Base-by-base conservation (phyloP, 306 rosid genomes). In the Citrullus amarus region DNA sequence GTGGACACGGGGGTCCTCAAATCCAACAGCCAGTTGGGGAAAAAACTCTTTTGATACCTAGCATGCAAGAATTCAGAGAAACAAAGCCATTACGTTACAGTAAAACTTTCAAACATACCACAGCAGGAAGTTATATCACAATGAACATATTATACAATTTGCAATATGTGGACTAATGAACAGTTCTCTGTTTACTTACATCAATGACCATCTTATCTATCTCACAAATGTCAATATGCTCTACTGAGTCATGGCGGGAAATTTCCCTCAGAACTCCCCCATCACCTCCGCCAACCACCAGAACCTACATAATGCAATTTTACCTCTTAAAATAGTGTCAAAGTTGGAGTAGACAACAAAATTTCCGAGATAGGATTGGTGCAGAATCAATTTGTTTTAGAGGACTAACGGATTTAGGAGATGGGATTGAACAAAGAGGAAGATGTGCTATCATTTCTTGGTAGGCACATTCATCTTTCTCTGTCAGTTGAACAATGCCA, bases 251-350 rank as follows among this genome's bases (percentile, higher is more conserved):
- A 77, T 95, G 99, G 32, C 99, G 92, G 73, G 91, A 83, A 75
- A 95, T 81, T 87, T 95, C 99, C 88, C 98, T 89, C 8, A 95
- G 89, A 80, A 95, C 97, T 36, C 97, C 97, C 25, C 99, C 99
- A 83, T 95, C 99, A 75, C 99, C 99, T 9, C 99, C 99, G n/a
- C 98, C 99, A 80, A 95, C 99, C 76, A 95, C 97, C 79, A 95
- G 88, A 85, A 95, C 97, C 99, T 95, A 50, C 4, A 72, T 3
- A 72, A 2, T 15, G 85, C 81, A 78, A 28, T 43, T 56, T 58
- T 62, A 68, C 65, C 28, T 67, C 51, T 32, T 48, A 79, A 18
- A 62, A 32, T 36, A 15, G 32, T 79, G 65, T 48, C 15, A 53
- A 79, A 34, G n/a, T 76, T 50, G 65, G 10, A 55, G 54, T 25